A percentile compares a stretch with the other conserved stretches of the same genome.
Conservation (phyloP, 2,329 filamentous ascomycete genomes). For the Diaporthe velutina region DNA sequence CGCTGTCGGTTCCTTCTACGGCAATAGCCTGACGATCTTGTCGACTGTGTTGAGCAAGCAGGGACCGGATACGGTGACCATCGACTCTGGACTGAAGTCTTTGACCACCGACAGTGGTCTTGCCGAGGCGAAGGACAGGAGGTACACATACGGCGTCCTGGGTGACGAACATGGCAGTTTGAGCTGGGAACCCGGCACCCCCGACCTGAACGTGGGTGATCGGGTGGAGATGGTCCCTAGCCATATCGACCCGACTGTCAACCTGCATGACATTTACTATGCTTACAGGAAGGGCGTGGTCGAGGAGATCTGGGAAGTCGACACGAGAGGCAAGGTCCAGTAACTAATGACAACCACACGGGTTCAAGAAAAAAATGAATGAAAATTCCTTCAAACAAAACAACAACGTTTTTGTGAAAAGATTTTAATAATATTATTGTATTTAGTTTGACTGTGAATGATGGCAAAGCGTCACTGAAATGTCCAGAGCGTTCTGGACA, state of each 20-base stretch:
- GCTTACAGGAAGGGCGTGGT: conserved; percentile 61
- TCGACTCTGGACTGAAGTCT: conserved; percentile 63
- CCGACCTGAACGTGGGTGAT: conserved; percentile 57
- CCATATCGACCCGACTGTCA: conserved; percentile 67
- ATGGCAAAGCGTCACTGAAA: too few species aligned
- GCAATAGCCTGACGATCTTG: conserved; percentile 62
- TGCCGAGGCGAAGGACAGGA: conserved; percentile 59
- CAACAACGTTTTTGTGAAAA: too few species aligned
- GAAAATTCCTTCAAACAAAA: too few species aligned
- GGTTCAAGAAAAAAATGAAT: too few species aligned
- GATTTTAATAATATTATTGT: too few species aligned
- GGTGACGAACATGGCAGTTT: conserved; percentile 65
- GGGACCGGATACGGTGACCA: conserved; percentile 57
- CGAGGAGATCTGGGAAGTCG: conserved; percentile 65
- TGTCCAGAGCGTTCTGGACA: too few species aligned
- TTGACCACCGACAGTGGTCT: conserved; percentile 65
- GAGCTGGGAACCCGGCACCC: conserved; percentile 56
- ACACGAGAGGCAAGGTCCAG: conserved; percentile 64
- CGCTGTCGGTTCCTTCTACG: conserved; percentile 62
- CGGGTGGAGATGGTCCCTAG: conserved; percentile 65
- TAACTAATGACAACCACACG: too few species aligned
- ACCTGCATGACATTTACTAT: conserved; percentile 65
- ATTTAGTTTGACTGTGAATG: too few species aligned
- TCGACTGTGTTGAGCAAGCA: conserved; percentile 63
- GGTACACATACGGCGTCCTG: conserved; percentile 58